Conservation (phyloP, 371 early-diverging fungal genomes). For the Zopfochytrium polystomum region DNA sequence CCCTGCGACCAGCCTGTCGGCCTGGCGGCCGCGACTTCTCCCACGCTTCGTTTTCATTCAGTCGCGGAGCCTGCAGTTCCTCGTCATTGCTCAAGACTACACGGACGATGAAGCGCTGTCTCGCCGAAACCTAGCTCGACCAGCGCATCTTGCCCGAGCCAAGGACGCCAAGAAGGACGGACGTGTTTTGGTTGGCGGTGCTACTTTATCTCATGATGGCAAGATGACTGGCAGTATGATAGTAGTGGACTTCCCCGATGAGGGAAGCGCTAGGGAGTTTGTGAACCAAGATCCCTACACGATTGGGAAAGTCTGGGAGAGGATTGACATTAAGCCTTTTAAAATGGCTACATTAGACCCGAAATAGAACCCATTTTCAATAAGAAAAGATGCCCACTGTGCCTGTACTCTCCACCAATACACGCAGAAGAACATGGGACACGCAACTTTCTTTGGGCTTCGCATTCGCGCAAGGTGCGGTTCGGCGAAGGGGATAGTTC, state of each 20-base stretch:
- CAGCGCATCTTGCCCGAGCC: slow-evolving; percentile 47
- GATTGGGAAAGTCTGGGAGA: slow-evolving; percentile 60
- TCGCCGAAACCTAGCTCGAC: slow-evolving; percentile 50
- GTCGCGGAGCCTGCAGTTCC: too few species aligned
- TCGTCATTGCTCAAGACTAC: slow-evolving; percentile 53
- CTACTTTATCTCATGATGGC: slow-evolving; percentile 41
- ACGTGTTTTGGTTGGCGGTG: slow-evolving; percentile 49
- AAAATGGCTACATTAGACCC: too few species aligned
- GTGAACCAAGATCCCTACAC: slow-evolving; percentile 54
- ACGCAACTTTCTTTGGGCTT: too few species aligned
- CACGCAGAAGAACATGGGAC: too few species aligned
- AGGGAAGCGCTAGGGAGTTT: slow-evolving; percentile 24
- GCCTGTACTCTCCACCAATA: too few species aligned
- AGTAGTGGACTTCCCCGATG: slow-evolving; percentile 50
- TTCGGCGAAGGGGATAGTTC: too few species aligned
- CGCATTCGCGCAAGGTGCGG: too few species aligned
- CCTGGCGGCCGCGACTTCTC: too few species aligned
- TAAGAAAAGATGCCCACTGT: too few species aligned
- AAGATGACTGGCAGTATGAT: slow-evolving; percentile 60
- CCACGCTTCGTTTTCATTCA: too few species aligned
- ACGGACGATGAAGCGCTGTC: slow-evolving; percentile 47
- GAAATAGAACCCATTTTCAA: too few species aligned
- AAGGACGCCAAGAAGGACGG: slow-evolving; percentile 32
- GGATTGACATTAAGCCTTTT: slow-evolving; percentile 50
- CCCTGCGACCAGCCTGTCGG: too few species aligned